phyloP scores from a whole-genome alignment of 345 rosid genomes.

The Reutealis trisperma region DNA sequence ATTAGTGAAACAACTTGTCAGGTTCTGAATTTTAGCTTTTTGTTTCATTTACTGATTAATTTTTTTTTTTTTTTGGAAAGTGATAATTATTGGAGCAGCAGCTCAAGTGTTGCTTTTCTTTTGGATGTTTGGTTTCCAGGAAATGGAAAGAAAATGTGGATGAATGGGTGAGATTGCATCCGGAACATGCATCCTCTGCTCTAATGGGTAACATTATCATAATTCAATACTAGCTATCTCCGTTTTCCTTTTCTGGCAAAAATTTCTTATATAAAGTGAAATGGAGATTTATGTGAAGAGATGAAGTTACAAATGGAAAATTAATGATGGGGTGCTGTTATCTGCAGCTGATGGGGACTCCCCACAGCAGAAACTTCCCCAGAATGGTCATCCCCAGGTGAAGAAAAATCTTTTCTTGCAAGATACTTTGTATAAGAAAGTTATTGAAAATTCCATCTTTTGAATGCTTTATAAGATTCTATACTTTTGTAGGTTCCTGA shows the following conservation, averaged over 20 bases:
- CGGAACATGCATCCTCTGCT: conserved; percentile 64
- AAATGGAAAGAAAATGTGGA: conserved; percentile 95
- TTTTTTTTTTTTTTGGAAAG: not conserved
- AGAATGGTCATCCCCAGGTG: conserved; percentile 81
- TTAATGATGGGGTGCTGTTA: not conserved
- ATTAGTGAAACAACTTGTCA: conserved; percentile 87
- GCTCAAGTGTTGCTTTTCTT: not conserved
- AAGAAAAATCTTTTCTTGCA: conserved; percentile 26
- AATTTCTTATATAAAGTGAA: not conserved
- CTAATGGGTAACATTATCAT: conserved; percentile 60
- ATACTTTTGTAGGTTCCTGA: conserved; percentile 60
- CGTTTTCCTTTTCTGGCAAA: conserved; percentile 24
- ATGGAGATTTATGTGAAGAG: conserved; percentile 13
- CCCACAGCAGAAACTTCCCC: conserved; percentile 69
- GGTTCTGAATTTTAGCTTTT: conserved; percentile 31
- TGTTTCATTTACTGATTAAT: not conserved
- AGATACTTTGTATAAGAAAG: conserved; percentile 27
- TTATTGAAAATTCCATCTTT: conserved; percentile 18
- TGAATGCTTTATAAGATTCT: conserved; percentile 46
- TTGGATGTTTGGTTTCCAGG: conserved; percentile 40
- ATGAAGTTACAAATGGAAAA: conserved; percentile 15
- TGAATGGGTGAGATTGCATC: conserved; percentile 91
- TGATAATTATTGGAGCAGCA: not conserved
- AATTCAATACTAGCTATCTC: not conserved
- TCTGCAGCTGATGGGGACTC: conserved; percentile 83